Evolutionary conservation across 768 basidiomycete genomes (phyloP).

Genomic region (Xerocomus spinulosus): DNA sequence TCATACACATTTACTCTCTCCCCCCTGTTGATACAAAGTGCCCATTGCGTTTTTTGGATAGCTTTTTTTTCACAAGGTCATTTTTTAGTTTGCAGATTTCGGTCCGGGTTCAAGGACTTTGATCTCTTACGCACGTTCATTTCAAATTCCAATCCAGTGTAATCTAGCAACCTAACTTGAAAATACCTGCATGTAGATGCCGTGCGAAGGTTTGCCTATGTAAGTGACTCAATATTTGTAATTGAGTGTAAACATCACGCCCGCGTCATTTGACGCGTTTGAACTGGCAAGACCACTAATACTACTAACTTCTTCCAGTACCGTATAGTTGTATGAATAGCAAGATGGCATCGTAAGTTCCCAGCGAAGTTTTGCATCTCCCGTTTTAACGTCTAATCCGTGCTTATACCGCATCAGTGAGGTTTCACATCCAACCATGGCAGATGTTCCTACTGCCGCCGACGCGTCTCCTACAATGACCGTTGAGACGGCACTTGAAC

Average conservation of each 20-base stretch:
- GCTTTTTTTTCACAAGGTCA: background rate
- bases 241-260: constrained; percentile 18
- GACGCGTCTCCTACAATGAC: constrained; percentile 31
- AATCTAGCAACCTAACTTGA: too few relatives aligned
- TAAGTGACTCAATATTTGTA: too few relatives aligned
- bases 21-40: background rate
- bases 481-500: constrained; percentile 62
- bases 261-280: constrained; percentile 12
- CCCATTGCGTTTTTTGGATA: constrained; percentile 4
- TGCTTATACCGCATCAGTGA: constrained; percentile 8
- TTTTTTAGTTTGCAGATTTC: constrained; percentile 12
- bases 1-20: background rate
- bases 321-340: too few relatives aligned
- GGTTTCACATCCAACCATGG: constrained; percentile 1
- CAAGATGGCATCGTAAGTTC: constrained; percentile 27
- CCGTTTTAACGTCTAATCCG: too few relatives aligned
- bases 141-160: constrained; percentile 10
- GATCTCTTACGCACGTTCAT: too few relatives aligned
- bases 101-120: background rate
- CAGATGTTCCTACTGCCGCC: background rate
- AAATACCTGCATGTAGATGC: too few relatives aligned
- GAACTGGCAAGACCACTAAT: too few relatives aligned
- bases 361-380: background rate
- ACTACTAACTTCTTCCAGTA: too few relatives aligned
- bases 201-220: too few relatives aligned